These are phyloP conservation scores for Apophysomyces trapeziformis DNA, from an alignment of 371 early-diverging fungal species.

Conservation along the genomic window DNA sequence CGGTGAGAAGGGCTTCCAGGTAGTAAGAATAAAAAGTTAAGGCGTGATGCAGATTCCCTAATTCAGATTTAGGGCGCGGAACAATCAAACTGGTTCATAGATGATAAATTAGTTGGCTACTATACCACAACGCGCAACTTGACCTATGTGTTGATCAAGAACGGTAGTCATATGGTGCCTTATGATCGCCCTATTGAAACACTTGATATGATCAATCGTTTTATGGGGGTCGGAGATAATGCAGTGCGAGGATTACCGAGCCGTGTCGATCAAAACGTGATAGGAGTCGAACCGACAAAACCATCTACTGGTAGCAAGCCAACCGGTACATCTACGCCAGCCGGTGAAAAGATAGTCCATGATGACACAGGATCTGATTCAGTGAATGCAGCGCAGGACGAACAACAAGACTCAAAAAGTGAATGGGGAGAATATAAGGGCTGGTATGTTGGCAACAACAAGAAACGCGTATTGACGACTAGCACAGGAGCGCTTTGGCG, in stretches of 20 bases:
- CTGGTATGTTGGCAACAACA: conserved; percentile 16
- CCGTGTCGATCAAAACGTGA: conserved; percentile 25
- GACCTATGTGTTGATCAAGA: conserved; percentile 67
- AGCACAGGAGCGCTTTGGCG: conserved; percentile 34
- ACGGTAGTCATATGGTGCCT: conserved; percentile 86
- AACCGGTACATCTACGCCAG: background rate
- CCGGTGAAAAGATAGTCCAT: conserved; percentile 7
- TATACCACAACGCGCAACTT: conserved; percentile 69
- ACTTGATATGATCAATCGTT: conserved; percentile 77
- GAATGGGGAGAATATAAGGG: conserved; percentile 29
- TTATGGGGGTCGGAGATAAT: conserved; percentile 61
- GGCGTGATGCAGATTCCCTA: background rate
- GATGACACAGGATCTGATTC: background rate
- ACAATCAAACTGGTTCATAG: conserved; percentile 58
- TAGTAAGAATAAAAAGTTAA: conserved; percentile 23
- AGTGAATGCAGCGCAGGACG: background rate
- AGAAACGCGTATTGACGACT: background rate
- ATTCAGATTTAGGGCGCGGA: conserved; percentile 22
- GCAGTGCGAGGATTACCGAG: conserved; percentile 38
- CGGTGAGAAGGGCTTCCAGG: conserved; percentile 68
- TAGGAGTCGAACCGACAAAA: background rate
- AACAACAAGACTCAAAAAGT: background rate
- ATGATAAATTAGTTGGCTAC: conserved; percentile 59
- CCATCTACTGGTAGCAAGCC: background rate
- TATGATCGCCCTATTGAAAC: conserved; percentile 70